Conservation (phyloP, 164 flowering plant genomes). For the Kalanchoe fedtschenkoi region DNA sequence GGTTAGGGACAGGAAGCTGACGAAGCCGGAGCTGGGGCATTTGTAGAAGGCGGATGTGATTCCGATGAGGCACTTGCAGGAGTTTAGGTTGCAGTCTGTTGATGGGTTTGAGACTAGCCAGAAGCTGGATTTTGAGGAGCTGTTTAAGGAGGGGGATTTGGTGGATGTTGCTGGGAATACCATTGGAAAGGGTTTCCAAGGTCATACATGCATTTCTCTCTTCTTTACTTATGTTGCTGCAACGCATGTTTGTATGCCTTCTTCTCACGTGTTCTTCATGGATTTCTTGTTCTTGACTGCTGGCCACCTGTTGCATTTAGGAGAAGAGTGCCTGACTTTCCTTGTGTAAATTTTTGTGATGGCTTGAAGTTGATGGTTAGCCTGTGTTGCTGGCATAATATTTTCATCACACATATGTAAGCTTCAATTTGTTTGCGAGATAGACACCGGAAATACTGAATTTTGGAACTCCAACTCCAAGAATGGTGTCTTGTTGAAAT, state of each 20-base stretch:
- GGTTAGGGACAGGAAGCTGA: slow-evolving; percentile 73
- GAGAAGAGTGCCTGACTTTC: too few relatives aligned
- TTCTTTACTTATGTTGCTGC: not conserved
- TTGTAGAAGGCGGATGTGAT: slow-evolving; percentile 65
- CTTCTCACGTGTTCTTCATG: too few relatives aligned
- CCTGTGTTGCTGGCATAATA: too few relatives aligned
- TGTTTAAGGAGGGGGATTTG: slow-evolving; percentile 84
- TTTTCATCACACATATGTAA: too few relatives aligned
- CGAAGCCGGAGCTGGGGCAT: slow-evolving; percentile 88
- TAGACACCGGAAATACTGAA: too few relatives aligned
- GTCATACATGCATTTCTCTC: slow-evolving; percentile 17
- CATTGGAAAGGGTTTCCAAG: slow-evolving; percentile 99
- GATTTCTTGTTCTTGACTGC: too few relatives aligned
- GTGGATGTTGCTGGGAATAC: slow-evolving; percentile 89
- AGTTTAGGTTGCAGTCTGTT: slow-evolving; percentile 57
- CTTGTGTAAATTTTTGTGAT: too few relatives aligned
- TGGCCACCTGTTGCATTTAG: too few relatives aligned
- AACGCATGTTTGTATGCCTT: not conserved
- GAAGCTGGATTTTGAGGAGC: slow-evolving; percentile 41
- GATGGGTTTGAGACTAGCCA: slow-evolving; percentile 74
- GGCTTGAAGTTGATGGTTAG: too few relatives aligned
- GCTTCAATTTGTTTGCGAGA: too few relatives aligned
- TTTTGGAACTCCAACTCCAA: too few relatives aligned
- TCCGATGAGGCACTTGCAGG: slow-evolving; percentile 88
- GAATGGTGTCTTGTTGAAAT: too few relatives aligned